These are phyloP conservation scores for Xylariaceae sp. DNA, from an alignment of 2,329 filamentous ascomycete species.

Conservation along the genomic window DNA sequence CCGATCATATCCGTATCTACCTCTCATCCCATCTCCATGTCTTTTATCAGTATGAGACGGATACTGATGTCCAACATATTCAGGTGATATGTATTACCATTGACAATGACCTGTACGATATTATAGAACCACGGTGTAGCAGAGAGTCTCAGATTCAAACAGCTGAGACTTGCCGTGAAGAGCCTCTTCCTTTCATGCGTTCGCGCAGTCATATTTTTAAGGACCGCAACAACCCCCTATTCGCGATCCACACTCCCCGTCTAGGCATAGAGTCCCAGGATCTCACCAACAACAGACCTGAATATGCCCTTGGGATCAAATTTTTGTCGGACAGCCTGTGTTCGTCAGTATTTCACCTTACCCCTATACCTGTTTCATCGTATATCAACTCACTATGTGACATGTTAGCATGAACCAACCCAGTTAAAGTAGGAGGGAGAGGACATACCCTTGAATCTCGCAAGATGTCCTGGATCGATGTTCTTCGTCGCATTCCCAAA, in stretches of 20 bases:
- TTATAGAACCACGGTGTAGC: too few species aligned
- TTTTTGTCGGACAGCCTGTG: constrained; percentile 33
- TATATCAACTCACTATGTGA: constrained; percentile 1
- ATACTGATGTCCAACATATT: too few species aligned
- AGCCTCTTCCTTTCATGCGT: too few species aligned
- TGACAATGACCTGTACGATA: too few species aligned
- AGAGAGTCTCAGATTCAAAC: too few species aligned
- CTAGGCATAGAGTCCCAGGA: constrained; percentile 40
- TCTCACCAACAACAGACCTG: constrained; percentile 45
- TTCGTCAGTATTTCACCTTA: neutral
- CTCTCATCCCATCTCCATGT: too few species aligned
- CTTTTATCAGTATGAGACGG: too few species aligned
- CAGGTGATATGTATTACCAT: too few species aligned
- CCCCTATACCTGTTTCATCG: neutral
- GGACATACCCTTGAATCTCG: constrained; percentile 42
- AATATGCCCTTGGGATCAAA: constrained; percentile 46
- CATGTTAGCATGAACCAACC: neutral
- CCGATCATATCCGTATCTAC: too few species aligned
- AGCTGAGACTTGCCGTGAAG: too few species aligned
- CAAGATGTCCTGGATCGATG: constrained; percentile 41
- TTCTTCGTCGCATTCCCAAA: constrained; percentile 42
- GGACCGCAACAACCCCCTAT: too few species aligned
- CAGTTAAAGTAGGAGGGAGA: neutral
- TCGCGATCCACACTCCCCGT: neutral
- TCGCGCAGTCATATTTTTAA: too few species aligned